phyloP scores from a whole-genome alignment of 345 rosid species.

The Syzygium oleosum region DNA sequence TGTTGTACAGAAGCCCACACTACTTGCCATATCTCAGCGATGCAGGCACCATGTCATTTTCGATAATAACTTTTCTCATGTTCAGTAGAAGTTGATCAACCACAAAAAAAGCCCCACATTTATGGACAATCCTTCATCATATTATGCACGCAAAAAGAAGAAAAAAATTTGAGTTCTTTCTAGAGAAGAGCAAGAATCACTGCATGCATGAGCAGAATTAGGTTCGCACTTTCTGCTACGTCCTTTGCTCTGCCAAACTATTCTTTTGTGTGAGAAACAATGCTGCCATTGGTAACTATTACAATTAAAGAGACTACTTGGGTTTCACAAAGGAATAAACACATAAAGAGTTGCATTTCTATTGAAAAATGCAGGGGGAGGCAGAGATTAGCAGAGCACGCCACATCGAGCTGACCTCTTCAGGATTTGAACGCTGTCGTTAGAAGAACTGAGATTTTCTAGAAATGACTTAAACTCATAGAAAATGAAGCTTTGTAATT shows the following conservation, averaged over 20 bases:
- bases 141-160: too few species aligned
- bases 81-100: too few species aligned
- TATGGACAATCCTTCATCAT: too few species aligned
- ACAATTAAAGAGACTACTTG: too few species aligned
- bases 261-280: neutral
- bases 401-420: neutral
- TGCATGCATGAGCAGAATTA: too few species aligned
- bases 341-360: neutral
- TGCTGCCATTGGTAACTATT: neutral
- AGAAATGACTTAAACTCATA: neutral
- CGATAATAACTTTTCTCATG: fast-evolving
- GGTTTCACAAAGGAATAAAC: neutral
- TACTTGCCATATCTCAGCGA: too few species aligned
- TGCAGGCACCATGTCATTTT: too few species aligned
- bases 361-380: neutral
- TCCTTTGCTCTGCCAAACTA: neutral
- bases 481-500: neutral
- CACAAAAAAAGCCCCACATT: too few species aligned
- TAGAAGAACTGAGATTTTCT: neutral
- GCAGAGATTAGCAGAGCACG: neutral
- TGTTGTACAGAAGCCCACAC: too few species aligned
- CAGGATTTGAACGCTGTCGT: neutral
- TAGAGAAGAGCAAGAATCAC: neutral
- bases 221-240: neutral
- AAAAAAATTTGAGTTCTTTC: neutral